Conservation (phyloP, 2,329 filamentous ascomycete genomes). For the Cyclaneusma minus region DNA sequence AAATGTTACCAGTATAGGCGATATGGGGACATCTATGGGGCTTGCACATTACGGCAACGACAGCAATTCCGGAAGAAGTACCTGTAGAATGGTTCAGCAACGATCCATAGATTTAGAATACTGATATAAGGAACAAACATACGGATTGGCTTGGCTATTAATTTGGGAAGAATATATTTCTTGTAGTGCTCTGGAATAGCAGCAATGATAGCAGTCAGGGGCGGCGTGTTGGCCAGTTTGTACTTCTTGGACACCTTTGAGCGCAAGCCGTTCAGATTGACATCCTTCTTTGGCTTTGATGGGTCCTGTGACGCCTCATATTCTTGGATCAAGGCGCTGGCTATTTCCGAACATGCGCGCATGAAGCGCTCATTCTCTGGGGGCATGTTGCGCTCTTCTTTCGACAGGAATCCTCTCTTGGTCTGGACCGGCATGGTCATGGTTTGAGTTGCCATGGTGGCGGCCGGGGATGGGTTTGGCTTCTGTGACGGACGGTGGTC, state of each 20-base stretch:
- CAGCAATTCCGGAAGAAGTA: conserved; percentile 91
- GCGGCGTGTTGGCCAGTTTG: conserved; percentile 71
- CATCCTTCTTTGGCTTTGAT: conserved; percentile 60
- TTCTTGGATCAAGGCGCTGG: conserved; percentile 84
- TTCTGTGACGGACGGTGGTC: no score
- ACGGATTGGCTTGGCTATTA: conserved; percentile 94
- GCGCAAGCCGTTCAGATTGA: conserved; percentile 83
- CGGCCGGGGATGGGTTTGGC: no score
- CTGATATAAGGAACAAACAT: conserved; percentile 19
- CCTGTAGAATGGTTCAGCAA: conserved; percentile 36
- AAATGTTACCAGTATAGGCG: conserved; percentile 96
- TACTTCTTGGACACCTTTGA: conserved; percentile 88
- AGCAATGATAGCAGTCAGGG: conserved; percentile 90
- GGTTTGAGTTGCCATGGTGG: conserved; percentile 44
- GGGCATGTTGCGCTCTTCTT: conserved; percentile 45
- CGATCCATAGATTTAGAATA: conserved; percentile 1
- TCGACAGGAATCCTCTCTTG: conserved; percentile 44
- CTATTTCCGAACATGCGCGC: conserved; percentile 89
- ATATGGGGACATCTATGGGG: conserved; percentile 96
- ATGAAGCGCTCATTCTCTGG: conserved; percentile 92
- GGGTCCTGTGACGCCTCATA: conserved; percentile 68
- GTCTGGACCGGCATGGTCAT: conserved; percentile 39
- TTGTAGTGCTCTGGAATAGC: conserved; percentile 99
- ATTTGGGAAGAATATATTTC: conserved; percentile 92
- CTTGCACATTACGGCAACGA: conserved; percentile 99